Evolutionary conservation across 345 rosid species (phyloP).

Genomic region (Alliaria petiolata): DNA sequence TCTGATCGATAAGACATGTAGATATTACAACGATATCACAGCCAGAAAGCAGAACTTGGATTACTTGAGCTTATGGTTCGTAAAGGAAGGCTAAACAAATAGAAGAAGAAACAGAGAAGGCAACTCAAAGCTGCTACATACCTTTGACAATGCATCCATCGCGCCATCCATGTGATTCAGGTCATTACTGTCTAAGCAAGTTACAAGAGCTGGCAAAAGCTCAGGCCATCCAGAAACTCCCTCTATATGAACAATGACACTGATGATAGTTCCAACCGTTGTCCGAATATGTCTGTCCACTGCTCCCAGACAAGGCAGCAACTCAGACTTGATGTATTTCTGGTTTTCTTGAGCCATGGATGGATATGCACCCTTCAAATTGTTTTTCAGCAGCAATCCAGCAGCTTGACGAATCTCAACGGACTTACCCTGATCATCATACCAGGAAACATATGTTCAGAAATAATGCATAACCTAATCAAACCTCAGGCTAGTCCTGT

Average conservation of each 20-base stretch:
- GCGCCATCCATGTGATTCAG: slow-evolving; percentile 96
- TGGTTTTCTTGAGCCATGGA: slow-evolving; percentile 62
- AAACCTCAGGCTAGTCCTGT: too few species aligned
- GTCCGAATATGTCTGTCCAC: slow-evolving; percentile 80
- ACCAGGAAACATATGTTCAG: background rate
- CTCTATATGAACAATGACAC: slow-evolving; percentile 70
- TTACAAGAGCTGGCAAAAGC: slow-evolving; percentile 72
- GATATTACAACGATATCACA: slow-evolving; percentile 4
- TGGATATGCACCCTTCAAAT: slow-evolving; percentile 63
- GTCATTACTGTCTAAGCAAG: slow-evolving; percentile 85
- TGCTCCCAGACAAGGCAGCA: slow-evolving; percentile 91
- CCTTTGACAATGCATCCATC: slow-evolving; percentile 97
- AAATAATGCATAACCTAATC: background rate
- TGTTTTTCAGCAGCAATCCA: slow-evolving; percentile 89
- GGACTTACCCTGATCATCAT: slow-evolving; percentile 62
- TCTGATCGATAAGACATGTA: slow-evolving; percentile 37
- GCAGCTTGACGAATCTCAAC: slow-evolving; percentile 96
- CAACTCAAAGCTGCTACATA: slow-evolving; percentile 23
- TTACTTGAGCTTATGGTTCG: background rate
- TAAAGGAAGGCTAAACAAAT: background rate
- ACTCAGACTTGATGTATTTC: slow-evolving; percentile 67
- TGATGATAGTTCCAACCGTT: slow-evolving; percentile 83
- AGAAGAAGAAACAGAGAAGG: background rate
- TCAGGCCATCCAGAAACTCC: slow-evolving; percentile 86
- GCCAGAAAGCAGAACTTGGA: slow-evolving; percentile 1